Conservation (phyloP, 2,329 filamentous ascomycete species). For the Bipolaris gigantea region DNA sequence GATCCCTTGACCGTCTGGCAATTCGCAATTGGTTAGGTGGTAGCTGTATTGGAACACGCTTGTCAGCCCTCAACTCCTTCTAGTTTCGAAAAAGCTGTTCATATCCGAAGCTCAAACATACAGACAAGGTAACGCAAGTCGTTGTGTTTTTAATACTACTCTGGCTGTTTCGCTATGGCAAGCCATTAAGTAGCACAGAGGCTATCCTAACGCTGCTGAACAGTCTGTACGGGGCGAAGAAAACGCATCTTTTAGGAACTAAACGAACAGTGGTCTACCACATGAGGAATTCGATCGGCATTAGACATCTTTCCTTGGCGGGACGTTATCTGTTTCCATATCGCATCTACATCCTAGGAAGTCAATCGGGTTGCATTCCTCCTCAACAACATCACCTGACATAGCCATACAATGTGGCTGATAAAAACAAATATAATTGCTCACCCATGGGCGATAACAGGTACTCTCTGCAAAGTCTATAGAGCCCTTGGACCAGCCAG, state of each 20-base stretch:
- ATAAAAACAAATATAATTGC: slow-evolving; percentile 9
- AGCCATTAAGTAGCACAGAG: no score
- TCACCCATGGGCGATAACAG: slow-evolving; percentile 5
- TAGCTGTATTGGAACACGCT: not conserved
- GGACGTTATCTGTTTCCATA: not conserved
- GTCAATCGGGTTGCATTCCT: not conserved
- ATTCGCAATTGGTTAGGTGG: not conserved
- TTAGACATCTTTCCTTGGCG: not conserved
- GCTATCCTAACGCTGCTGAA: not conserved
- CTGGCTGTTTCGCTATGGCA: no score
- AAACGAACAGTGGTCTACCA: not conserved
- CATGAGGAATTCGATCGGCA: not conserved
- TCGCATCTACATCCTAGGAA: not conserved
- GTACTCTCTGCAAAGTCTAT: slow-evolving; percentile 7
- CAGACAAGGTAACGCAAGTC: no score
- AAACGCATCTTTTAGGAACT: not conserved
- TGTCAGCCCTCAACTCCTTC: no score
- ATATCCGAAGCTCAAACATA: no score
- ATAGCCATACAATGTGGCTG: not conserved
- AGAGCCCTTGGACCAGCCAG: slow-evolving; percentile 10
- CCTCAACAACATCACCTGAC: not conserved
- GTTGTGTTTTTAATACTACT: no score
- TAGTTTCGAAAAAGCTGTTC: no score
- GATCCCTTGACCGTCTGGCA: not conserved
- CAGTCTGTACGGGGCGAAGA: not conserved